Percentiles rank a stretch among this genome's conserved stretches.
Evolutionary conservation across 768 basidiomycete genomes (phyloP).

Genomic region (Tylopilus felleus): DNA sequence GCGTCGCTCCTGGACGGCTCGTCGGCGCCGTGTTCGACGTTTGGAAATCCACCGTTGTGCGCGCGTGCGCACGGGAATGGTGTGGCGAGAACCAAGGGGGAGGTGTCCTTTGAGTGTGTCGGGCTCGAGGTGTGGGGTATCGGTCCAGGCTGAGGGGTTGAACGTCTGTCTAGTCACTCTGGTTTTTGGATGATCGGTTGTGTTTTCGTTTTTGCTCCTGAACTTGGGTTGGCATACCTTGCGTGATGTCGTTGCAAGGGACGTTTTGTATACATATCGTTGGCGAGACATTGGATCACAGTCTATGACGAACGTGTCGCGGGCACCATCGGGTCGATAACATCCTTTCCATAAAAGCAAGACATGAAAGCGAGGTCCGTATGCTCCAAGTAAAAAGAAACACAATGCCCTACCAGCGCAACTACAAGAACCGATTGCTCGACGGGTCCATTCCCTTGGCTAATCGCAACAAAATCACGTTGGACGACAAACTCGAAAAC

Average conservation of each 20-base stretch:
- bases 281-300: too few relatives aligned
- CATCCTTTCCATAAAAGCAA: too few relatives aligned
- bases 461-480: conserved; percentile 46
- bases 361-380: too few relatives aligned
- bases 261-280: too few relatives aligned
- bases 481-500: conserved; percentile 51
- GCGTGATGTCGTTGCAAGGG: too few relatives aligned
- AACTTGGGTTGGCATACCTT: too few relatives aligned
- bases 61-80: conserved; percentile 23
- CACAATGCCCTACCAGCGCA: background rate
- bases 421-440: conserved; percentile 43
- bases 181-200: background rate
- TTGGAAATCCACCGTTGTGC: conserved; percentile 82
- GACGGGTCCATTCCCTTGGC: conserved; percentile 40
- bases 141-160: conserved; percentile 33
- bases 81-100: conserved; percentile 31
- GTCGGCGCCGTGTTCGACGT: conserved; percentile 81
- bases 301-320: too few relatives aligned
- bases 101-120: conserved; percentile 81
- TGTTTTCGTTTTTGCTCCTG: background rate
- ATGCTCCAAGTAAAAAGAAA: background rate
- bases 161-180: too few relatives aligned
- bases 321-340: too few relatives aligned
- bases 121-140: conserved; percentile 91
- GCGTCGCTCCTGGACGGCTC: conserved; percentile 78